Evolutionary conservation across 768 basidiomycete genomes (phyloP).

Genomic region (Lactarius psammicola): DNA sequence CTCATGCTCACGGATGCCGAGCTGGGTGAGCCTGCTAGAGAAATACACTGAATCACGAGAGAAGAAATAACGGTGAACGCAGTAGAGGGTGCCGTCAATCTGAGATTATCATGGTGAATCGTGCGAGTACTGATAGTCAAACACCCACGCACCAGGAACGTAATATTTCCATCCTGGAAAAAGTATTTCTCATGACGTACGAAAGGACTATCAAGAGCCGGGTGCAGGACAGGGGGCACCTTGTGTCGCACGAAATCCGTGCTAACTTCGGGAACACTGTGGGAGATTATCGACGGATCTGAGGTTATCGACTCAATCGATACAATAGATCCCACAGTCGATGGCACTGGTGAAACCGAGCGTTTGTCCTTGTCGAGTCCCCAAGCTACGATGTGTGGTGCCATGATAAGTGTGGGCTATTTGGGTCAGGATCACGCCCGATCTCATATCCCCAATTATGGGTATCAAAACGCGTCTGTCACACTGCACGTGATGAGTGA

Average conservation of each 20-base stretch:
- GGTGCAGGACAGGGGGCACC: background rate
- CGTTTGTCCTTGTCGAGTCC: background rate
- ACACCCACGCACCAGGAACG: constrained; percentile 20
- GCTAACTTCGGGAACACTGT: background rate
- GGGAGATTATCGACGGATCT: background rate
- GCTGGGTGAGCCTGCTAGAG: constrained; percentile 10
- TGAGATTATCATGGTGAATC: background rate
- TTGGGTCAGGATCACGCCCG: background rate
- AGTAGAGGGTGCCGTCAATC: constrained; percentile 22
- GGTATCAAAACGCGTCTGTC: constrained; percentile 23
- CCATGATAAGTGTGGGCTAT: background rate
- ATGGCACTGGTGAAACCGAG: constrained; percentile 14
- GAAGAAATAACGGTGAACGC: constrained; percentile 26
- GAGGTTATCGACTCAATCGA: constrained; percentile 19
- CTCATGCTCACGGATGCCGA: constrained; percentile 19
- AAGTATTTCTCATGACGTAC: constrained; percentile 22
- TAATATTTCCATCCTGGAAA: constrained; percentile 27
- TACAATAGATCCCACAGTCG: constrained; percentile 4
- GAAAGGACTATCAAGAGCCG: constrained; percentile 10
- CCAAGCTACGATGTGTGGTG: constrained; percentile 21
- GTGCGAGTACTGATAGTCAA: background rate
- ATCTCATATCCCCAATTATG: background rate
- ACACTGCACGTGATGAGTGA: constrained; percentile 23
- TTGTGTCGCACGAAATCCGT: background rate
- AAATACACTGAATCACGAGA: constrained; percentile 23